Conservation (phyloP, 805 yeast genomes). For the Schizosaccharomyces cryophilus region DNA sequence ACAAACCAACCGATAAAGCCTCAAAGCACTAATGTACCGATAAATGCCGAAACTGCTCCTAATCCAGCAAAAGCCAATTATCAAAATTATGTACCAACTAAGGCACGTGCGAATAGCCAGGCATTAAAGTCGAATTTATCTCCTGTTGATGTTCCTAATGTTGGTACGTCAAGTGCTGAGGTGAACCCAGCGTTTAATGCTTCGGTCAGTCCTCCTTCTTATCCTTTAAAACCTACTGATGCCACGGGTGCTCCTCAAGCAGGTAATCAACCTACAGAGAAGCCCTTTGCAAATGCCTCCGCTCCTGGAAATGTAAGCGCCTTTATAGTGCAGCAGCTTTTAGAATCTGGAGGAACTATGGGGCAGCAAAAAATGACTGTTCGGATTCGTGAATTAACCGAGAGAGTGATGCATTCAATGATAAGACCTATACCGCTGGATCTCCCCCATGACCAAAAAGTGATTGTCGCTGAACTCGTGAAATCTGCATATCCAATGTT, state of each 20-base stretch:
- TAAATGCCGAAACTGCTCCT: not conserved
- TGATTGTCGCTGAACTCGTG: not conserved
- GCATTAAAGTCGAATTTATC: not conserved
- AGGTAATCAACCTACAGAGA: too few species aligned
- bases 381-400: not conserved
- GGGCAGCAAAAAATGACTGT: not conserved
- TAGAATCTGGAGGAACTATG: not conserved
- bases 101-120: not conserved
- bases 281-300: too few species aligned
- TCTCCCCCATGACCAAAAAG: not conserved
- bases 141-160: not conserved
- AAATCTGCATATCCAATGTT: conserved; percentile 1
- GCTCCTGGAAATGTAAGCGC: not conserved
- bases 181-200: too few species aligned
- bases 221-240: too few species aligned
- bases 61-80: not conserved
- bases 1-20: too few species aligned
- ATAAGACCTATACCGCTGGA: not conserved
- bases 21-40: too few species aligned
- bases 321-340: not conserved
- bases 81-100: not conserved
- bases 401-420: not conserved
- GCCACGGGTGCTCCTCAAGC: too few species aligned
- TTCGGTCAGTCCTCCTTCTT: too few species aligned
- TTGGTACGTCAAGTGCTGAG: not conserved